These are phyloP conservation scores for Alternaria alternata DNA, from an alignment of 2,329 filamentous ascomycete species.

Conservation along the genomic window DNA sequence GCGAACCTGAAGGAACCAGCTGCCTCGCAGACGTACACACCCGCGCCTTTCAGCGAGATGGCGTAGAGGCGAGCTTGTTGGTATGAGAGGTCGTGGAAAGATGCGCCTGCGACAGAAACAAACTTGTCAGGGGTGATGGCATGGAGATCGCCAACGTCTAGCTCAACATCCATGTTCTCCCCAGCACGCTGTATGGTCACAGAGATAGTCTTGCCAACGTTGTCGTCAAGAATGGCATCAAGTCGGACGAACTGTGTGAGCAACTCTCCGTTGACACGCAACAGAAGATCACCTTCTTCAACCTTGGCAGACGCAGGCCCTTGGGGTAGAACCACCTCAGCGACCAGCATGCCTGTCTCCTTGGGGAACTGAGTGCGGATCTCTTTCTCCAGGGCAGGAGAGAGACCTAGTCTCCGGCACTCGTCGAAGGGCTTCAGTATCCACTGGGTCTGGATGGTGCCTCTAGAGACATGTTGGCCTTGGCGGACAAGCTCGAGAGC, in stretches of 20 bases:
- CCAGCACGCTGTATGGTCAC: slow-evolving; percentile 89
- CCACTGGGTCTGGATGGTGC: slow-evolving; percentile 98
- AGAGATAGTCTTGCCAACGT: slow-evolving; percentile 78
- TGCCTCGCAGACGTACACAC: slow-evolving; percentile 94
- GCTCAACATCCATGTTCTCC: slow-evolving; percentile 82
- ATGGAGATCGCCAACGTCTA: slow-evolving; percentile 89
- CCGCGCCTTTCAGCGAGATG: slow-evolving; percentile 77
- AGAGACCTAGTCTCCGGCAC: slow-evolving; percentile 86
- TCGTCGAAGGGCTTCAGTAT: slow-evolving; percentile 97
- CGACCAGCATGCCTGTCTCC: slow-evolving; percentile 96
- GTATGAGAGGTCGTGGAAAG: slow-evolving; percentile 96
- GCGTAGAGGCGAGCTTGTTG: slow-evolving; percentile 97
- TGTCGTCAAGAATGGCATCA: slow-evolving; percentile 90
- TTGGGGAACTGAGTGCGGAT: slow-evolving; percentile 85
- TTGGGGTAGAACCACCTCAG: slow-evolving; percentile 90
- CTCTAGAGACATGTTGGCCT: slow-evolving; percentile 78
- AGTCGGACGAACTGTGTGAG: slow-evolving; percentile 92
- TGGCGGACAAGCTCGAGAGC: slow-evolving; percentile 86
- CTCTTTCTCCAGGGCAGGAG: slow-evolving; percentile 83
- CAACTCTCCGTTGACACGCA: slow-evolving; percentile 92
- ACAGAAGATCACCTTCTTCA: slow-evolving; percentile 90
- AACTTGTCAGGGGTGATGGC: slow-evolving; percentile 95
- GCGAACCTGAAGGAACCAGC: slow-evolving; percentile 89
- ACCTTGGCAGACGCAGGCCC: slow-evolving; percentile 88
- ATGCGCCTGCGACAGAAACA: slow-evolving; percentile 89